phyloP scores from a whole-genome alignment of 225 moss, liverwort and hornwort species.

The Neckera pumila region DNA sequence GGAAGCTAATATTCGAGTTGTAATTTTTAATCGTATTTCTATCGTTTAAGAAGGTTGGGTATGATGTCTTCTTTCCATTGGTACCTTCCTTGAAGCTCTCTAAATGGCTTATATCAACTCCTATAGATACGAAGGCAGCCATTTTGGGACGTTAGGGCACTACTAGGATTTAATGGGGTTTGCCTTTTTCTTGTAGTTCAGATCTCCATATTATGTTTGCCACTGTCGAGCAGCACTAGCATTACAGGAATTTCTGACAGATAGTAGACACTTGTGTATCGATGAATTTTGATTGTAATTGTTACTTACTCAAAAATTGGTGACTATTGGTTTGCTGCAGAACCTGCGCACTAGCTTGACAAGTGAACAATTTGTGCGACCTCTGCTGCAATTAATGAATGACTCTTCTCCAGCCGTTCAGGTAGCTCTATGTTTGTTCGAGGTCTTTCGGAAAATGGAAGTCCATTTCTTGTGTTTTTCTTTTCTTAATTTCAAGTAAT shows the following conservation, averaged over 20 bases:
- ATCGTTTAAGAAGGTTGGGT: not conserved
- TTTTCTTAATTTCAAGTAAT: not conserved
- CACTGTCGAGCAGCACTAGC: not conserved
- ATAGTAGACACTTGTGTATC: not conserved
- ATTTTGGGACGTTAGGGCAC: not conserved
- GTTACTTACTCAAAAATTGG: not conserved
- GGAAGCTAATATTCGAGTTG: not conserved
- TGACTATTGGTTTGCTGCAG: slow-evolving; percentile 28
- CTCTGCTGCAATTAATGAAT: slow-evolving; percentile 64
- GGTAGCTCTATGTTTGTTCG: slow-evolving; percentile 20
- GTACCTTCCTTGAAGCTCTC: not conserved
- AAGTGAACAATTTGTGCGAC: slow-evolving; percentile 64
- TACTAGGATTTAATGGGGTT: not conserved
- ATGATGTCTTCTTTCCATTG: not conserved
- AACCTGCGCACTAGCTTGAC: slow-evolving; percentile 78
- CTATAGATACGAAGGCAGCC: not conserved
- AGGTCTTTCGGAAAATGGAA: not conserved
- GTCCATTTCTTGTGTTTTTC: not conserved
- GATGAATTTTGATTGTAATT: not conserved
- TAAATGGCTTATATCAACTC: not conserved
- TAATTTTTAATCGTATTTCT: not conserved
- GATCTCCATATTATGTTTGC: not conserved
- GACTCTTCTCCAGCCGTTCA: slow-evolving; percentile 79
- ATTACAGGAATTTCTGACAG: not conserved
- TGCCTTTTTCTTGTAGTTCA: not conserved